Conservation (phyloP, 352 stramenopile genomes). For the Phytophthora syringae region DNA sequence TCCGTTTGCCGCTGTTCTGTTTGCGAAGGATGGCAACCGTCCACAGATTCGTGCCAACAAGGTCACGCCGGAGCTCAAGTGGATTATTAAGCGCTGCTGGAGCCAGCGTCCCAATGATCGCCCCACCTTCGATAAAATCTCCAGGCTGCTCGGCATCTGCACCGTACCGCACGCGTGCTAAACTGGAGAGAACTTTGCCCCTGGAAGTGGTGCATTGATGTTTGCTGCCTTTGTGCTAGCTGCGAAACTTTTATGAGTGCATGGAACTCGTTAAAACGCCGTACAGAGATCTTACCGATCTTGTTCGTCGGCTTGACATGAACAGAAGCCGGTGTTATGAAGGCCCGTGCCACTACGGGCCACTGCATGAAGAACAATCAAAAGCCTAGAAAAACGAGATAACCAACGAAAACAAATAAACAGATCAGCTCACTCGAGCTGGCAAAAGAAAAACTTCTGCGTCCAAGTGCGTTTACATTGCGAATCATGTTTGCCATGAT, state of each 20-base stretch:
- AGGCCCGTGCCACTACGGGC: constrained; percentile 1
- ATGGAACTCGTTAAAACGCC: constrained; percentile 30
- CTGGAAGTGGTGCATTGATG: constrained; percentile 8
- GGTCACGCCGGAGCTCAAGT: constrained; percentile 26
- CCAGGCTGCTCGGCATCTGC: constrained; percentile 26
- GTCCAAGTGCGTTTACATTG: not conserved
- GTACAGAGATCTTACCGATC: constrained; percentile 33
- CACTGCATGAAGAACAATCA: constrained; percentile 10
- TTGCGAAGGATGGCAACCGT: constrained; percentile 35
- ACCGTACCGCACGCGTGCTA: constrained; percentile 30
- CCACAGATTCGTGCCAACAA: constrained; percentile 34
- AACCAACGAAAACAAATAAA: constrained; percentile 23
- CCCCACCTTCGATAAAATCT: constrained; percentile 32
- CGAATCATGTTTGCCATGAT: not conserved
- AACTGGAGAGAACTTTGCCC: not conserved
- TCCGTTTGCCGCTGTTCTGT: constrained; percentile 35
- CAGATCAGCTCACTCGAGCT: constrained; percentile 22
- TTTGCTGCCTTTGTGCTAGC: constrained; percentile 13
- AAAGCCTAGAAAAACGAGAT: constrained; percentile 26
- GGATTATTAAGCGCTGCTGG: constrained; percentile 34
- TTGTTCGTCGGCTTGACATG: constrained; percentile 37
- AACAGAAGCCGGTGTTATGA: constrained; percentile 33
- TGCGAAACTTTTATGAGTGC: constrained; percentile 25
- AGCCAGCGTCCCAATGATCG: constrained; percentile 19
- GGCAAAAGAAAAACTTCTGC: constrained; percentile 19